Evolutionary conservation across 2,329 filamentous ascomycete species (phyloP).

Genomic region (Trichophyton benhamiae): DNA sequence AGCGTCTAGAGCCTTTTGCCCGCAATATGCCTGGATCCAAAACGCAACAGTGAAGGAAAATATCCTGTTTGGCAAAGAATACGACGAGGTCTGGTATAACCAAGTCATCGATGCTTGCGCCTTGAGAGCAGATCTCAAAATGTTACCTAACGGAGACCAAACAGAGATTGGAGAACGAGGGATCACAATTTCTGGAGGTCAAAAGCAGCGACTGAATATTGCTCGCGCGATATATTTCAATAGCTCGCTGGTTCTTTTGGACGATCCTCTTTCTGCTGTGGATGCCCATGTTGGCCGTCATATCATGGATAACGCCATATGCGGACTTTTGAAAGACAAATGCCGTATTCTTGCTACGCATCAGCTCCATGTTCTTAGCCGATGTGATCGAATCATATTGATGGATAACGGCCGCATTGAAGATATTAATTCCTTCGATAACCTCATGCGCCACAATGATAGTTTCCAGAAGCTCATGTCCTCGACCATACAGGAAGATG

Average conservation of each 20-base stretch:
- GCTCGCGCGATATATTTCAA: constrained; percentile 62
- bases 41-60: constrained; percentile 80
- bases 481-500: constrained; percentile 56
- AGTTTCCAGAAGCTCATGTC: constrained; percentile 73
- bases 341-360: constrained; percentile 87
- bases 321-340: constrained; percentile 76
- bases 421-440: constrained; percentile 78
- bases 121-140: constrained; percentile 71
- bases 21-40: constrained; percentile 96
- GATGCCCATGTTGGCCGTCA: constrained; percentile 50
- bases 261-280: constrained; percentile 48
- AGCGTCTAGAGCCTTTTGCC: constrained; percentile 76
- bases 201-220: constrained; percentile 92
- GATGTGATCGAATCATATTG: constrained; percentile 85
- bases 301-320: constrained; percentile 88
- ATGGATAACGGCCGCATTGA: constrained; percentile 78
- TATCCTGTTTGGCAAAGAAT: constrained; percentile 74
- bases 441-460: constrained; percentile 67
- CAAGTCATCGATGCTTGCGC: constrained; percentile 79
- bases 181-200: constrained; percentile 88
- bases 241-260: constrained; percentile 51
- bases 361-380: constrained; percentile 80
- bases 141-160: constrained; percentile 76
- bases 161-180: constrained; percentile 94
- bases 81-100: constrained; percentile 67